Conservation (phyloP, 2,329 filamentous ascomycete genomes). For the Colletotrichum theobromicola region DNA sequence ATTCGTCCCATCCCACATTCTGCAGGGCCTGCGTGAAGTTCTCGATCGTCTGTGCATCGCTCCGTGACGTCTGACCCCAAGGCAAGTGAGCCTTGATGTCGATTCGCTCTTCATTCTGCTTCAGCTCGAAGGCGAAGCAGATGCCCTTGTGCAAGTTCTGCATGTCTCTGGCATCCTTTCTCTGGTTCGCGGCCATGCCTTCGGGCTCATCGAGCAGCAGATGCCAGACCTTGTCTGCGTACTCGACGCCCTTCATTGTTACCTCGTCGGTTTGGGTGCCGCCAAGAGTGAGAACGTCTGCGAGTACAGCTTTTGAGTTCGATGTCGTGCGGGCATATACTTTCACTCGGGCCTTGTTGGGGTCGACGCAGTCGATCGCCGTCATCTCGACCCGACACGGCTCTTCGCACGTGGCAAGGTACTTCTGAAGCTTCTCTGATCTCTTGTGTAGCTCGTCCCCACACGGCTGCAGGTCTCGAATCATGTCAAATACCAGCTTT, state of each 20-base stretch:
- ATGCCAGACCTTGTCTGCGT: slow-evolving; percentile 27
- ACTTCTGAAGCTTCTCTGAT: slow-evolving; percentile 21
- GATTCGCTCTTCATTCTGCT: slow-evolving; percentile 19
- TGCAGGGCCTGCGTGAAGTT: slow-evolving; percentile 1
- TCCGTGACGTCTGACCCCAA: slow-evolving; percentile 7
- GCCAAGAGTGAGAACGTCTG: slow-evolving; percentile 26
- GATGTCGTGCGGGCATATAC: slow-evolving; percentile 24
- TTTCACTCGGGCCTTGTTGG: slow-evolving; percentile 26
- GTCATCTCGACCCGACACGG: slow-evolving; percentile 26
- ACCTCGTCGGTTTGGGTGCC: slow-evolving; percentile 25
- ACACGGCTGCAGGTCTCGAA: slow-evolving; percentile 20
- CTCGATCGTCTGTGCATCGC: slow-evolving; percentile 5
- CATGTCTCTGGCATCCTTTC: slow-evolving; percentile 17
- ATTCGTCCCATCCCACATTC: neutral
- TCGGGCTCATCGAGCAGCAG: slow-evolving; percentile 26
- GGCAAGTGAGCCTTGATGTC: slow-evolving; percentile 10
- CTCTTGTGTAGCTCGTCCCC: slow-evolving; percentile 13
- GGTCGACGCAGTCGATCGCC: slow-evolving; percentile 28
- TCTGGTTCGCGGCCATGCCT: slow-evolving; percentile 8
- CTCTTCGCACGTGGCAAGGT: slow-evolving; percentile 13
- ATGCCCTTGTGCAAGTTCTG: slow-evolving; percentile 22
- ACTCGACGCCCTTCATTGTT: slow-evolving; percentile 22
- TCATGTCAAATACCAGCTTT: slow-evolving; percentile 24
- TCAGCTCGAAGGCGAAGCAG: slow-evolving; percentile 28
- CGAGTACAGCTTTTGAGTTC: slow-evolving; percentile 24